Conservation (phyloP, 768 basidiomycete genomes). For the Cystobasidiopsis lactophilus region DNA sequence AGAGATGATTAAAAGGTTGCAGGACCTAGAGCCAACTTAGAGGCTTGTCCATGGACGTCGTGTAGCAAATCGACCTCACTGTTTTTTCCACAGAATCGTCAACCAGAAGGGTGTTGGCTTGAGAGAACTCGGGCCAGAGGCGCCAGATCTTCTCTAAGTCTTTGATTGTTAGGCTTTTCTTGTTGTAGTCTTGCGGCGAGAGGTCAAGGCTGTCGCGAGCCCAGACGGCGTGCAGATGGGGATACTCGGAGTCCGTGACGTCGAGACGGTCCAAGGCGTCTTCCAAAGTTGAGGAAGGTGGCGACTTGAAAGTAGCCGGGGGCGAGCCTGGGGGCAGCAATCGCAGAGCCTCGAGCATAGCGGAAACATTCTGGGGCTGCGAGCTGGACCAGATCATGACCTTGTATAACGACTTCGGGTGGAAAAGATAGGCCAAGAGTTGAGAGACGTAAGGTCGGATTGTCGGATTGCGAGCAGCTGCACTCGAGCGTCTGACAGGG, state of each 20-base stretch:
- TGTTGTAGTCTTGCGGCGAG: neutral
- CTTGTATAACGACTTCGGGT: neutral
- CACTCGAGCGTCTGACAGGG: neutral
- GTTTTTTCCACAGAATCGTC: neutral
- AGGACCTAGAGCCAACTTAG: neutral
- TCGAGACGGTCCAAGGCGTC: neutral
- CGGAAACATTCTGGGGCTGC: neutral
- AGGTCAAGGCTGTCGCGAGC: neutral
- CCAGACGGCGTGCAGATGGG: neutral
- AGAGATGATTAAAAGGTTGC: neutral
- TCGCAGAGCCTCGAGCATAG: neutral
- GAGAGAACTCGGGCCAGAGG: neutral
- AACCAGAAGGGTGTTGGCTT: neutral
- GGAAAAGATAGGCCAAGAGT: neutral
- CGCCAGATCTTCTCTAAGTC: neutral
- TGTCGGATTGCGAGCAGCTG: neutral
- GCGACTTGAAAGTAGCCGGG: neutral
- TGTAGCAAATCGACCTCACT: too few species aligned
- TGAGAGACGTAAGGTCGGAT: neutral
- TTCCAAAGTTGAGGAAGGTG: neutral
- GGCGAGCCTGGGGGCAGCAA: neutral
- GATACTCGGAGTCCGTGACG: neutral
- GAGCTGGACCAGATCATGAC: constrained; percentile 1
- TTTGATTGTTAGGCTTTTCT: neutral
- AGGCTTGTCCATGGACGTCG: too few species aligned